Evolutionary conservation across 2,329 filamentous ascomycete species (phyloP), one percentile per base, ranked within the genome.

Genomic region (Diaporthe citriasiana): DNA sequence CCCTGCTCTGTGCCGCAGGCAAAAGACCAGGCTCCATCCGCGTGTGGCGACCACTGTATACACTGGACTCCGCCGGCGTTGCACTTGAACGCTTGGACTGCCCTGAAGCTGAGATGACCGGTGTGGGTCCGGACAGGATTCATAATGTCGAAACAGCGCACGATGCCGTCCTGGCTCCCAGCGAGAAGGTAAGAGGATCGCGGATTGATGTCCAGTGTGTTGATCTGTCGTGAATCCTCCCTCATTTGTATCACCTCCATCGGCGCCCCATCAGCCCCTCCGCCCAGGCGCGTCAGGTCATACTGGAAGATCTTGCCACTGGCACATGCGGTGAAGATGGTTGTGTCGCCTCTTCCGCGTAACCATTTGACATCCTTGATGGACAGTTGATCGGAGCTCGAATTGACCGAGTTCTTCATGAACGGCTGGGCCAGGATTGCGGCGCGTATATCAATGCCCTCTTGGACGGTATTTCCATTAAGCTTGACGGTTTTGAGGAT

Each of bases 291-390:
- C 53, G 84, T 84, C 25, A 92, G 79, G 79, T 93, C 90, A 78
- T 93, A 93, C 74, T 89, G 85, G 75, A 92, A 92, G 77, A 93
- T 91, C 80, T 90, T 90, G 78, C 91, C 91, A 75, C 89, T 90
- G 66, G 89, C 88, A 78, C 90, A 91, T 3, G 91, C 91, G 0
- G 91, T 92, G 77, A 91, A 90, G 71, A 92, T 86, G 50, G 86
- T 87, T 19, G 86, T 85, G 75, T 87, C 85, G 73, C 83, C 85
- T 40, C 88, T 85, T 30, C 80, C 79, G 12, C 81, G 79, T 9
- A 85, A 84, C 87, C 90, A 90, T 79, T 89, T 90, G 66, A 91
- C 89, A 75, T 91, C 89, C 77, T 89, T 88, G 76, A 93, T 91
- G 47, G 90, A 91, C 65, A 92, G 84, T 80, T 92, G 90, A 75